A percentile compares a stretch with the other conserved stretches of the same genome.
Conservation (phyloP, 805 yeast genomes). For the Phaffomyces opuntiae region DNA sequence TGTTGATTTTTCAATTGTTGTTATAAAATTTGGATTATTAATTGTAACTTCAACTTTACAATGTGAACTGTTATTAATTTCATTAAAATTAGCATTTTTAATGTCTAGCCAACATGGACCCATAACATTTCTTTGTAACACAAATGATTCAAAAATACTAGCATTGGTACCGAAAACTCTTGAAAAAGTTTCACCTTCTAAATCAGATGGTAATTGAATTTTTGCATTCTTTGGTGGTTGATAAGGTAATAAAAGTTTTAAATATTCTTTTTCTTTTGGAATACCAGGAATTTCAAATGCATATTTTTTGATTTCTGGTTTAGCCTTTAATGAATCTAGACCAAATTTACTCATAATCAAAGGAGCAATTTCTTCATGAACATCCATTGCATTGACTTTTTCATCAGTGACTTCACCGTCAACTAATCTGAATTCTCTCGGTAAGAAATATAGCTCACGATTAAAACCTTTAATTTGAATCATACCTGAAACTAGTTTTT, state of each 20-base stretch:
- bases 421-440: slow-evolving; percentile 45
- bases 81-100: slow-evolving; percentile 50
- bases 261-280: slow-evolving; percentile 73
- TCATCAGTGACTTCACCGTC: slow-evolving; percentile 36
- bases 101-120: slow-evolving; percentile 97
- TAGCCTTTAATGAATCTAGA: slow-evolving; percentile 55
- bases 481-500: slow-evolving; percentile 61
- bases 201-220: slow-evolving; percentile 48
- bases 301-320: slow-evolving; percentile 68
- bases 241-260: slow-evolving; percentile 72
- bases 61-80: slow-evolving; percentile 63
- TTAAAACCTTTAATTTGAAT: slow-evolving; percentile 64
- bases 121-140: slow-evolving; percentile 76
- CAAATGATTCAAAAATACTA: slow-evolving; percentile 77
- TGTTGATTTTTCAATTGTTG: slow-evolving; percentile 38
- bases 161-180: slow-evolving; percentile 77
- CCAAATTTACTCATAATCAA: slow-evolving; percentile 58
- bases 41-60: slow-evolving; percentile 72
- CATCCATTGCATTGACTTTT: slow-evolving; percentile 50
- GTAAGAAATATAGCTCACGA: slow-evolving; percentile 73
- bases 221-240: slow-evolving; percentile 50
- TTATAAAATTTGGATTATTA: slow-evolving; percentile 38
- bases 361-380: slow-evolving; percentile 70
- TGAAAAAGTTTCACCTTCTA: slow-evolving; percentile 69
- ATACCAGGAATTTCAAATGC: slow-evolving; percentile 82